Percentiles rank a stretch among this genome's conserved stretches.
Conservation (phyloP, 306 rosid species). For the Oemleria cerasiformis region DNA sequence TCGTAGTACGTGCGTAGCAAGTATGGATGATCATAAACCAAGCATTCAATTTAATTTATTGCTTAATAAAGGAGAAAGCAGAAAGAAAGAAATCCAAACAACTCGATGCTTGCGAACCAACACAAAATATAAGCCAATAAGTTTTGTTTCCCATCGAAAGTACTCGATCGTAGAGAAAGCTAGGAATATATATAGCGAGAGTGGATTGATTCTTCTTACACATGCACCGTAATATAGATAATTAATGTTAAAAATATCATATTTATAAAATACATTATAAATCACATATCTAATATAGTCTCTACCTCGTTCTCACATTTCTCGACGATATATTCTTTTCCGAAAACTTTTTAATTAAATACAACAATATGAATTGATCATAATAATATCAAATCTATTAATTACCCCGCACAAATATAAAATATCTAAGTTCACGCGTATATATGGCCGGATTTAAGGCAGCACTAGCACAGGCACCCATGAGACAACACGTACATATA, state of each 20-base stretch:
- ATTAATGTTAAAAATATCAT: no score
- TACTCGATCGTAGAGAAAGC: not conserved
- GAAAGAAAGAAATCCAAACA: conserved; percentile 3
- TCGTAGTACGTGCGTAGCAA: no score
- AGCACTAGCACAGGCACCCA: not conserved
- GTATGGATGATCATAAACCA: not conserved
- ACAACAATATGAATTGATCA: no score
- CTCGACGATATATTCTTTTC: no score
- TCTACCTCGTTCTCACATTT: no score
- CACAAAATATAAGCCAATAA: conserved; percentile 5
- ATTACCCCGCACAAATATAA: no score
- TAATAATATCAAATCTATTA: no score
- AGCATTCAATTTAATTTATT: conserved; percentile 7
- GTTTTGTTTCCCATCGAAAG: conserved; percentile 11
- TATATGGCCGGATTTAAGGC: not conserved
- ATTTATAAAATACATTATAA: no score
- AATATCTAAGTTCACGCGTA: no score
- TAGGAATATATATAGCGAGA: not conserved
- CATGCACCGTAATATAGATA: no score
- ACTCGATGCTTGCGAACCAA: not conserved
- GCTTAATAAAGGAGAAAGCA: not conserved
- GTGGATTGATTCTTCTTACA: not conserved
- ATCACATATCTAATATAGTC: no score
- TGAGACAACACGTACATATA: not conserved
- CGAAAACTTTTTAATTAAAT: no score